Evolutionary conservation across 1,139 yeast genomes (phyloP), one percentile per base, ranked within the genome.

Genomic region (Hanseniaspora sp.): DNA sequence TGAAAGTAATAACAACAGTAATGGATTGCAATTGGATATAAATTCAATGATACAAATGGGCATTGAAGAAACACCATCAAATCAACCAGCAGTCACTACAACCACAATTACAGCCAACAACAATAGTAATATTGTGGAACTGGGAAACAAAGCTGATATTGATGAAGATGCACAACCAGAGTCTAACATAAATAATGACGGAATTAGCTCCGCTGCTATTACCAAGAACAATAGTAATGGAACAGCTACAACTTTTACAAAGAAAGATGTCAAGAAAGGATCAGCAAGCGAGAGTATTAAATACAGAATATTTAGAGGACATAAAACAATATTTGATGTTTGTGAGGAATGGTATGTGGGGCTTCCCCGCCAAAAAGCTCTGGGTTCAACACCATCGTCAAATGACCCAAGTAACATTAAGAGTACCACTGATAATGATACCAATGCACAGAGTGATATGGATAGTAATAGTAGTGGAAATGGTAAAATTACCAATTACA

Each of bases 301-400:
- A 46, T 67, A 67, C 52, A 67, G 66, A 56, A 57, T 67, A 4
- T 67, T 68, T 11, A 60, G 70, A 46, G 69, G 66, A 11, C 67
- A 67, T 52, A 67, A 66, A 52, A 65, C 69, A 0, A 62, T 67
- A 1, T 66, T 68, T 69, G 70, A 67, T 56, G 55, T 67, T 15
- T 67, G 66, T 57, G 66, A 67, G 1, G 70, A 67, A 56, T 67
- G 70, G 70, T 67, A 64, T 52, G 60, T 62, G 51, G 70, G 70
- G 5, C 56, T 67, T n/a, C 54, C 54, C 13, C 42, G 42, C 3
- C 29, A 39, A 9, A 39, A 39, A 8, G 18, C 18, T n/a, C 2
- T 52, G 15, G 40, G 40, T 13, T 2, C 18, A 7, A 37, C 15
- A 7, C 18, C 18, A n/a, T 11, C 40, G 42, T 46, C 5, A 15